Evolutionary conservation across 2,329 filamentous ascomycete genomes (phyloP), one percentile per base, ranked within the genome.

Genomic region (Cordyceps fumosorosea): DNA sequence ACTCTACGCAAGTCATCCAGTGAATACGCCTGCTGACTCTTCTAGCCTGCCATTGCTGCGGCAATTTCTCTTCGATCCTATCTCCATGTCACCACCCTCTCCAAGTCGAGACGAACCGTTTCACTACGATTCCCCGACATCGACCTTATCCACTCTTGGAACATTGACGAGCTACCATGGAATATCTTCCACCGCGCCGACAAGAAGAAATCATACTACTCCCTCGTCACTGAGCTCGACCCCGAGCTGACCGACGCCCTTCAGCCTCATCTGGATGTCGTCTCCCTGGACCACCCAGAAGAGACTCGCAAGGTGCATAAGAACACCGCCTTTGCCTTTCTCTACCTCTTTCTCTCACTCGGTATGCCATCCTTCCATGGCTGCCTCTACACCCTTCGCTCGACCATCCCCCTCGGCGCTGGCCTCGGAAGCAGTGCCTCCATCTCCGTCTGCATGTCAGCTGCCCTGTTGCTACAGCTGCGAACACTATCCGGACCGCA

Each of bases 191-290:
- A 88, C 24, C 83, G 88, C 22, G 86, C 91, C 0, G 83, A 82
- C 34, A 96, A 96, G 80, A 97, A 96, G 79, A 96, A 95, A 79
- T 90, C 88, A 70, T 98, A 98, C 78, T 96, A 96, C 76, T 91
- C 95, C 67, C 81, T 93, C 54, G 89, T 95, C 59, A 96, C 91
- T 14, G 82, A 84, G 55, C 85, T 99, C 64, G 95, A 99, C 70
- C 81, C 84, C 2, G 91, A 96, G 60, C 84, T 99, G 24, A 78
- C 96, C 58, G 85, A 84, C 45, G 89, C 91, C 2, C 84, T 98
- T 68, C 83, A 92, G 73, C 92, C 93, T 29, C 88, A 92, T 71
- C 84, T 97, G 29, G 80, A 81, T 62, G 75, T 81, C 62, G 85
- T 99, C 51, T 96, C 91, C 7, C 78, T 81, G 10, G 74, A 81